A percentile compares a stretch with the other conserved stretches of the same genome.
phyloP scores from a whole-genome alignment of 2,329 filamentous ascomycete genomes.

The Incumbomyces lentus region DNA sequence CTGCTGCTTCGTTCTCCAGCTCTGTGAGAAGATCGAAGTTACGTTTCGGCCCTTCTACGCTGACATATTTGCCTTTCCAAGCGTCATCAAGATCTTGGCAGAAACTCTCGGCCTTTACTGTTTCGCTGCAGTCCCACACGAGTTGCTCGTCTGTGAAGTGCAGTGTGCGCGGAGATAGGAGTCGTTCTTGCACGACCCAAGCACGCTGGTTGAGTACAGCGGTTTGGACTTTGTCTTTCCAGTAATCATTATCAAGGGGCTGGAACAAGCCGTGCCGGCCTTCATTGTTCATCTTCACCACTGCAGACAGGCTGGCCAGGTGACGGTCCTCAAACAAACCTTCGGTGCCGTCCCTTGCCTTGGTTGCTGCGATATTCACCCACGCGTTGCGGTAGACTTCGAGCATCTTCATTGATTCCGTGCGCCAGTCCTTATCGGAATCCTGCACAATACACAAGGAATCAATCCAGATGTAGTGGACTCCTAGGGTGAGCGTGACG shows the following conservation, averaged over 20 bases:
- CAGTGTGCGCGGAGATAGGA: conserved; percentile 12
- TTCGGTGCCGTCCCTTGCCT: not conserved
- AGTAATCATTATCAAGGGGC: not conserved
- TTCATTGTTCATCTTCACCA: no score
- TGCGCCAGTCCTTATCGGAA: conserved; percentile 15
- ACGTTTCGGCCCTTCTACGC: no score
- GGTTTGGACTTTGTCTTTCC: not conserved
- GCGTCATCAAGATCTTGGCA: conserved; percentile 2
- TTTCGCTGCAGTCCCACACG: conserved; percentile 12
- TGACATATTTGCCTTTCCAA: no score
- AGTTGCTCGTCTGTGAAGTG: conserved; percentile 10
- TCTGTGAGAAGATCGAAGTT: not conserved
- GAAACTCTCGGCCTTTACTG: not conserved
- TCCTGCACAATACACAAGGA: conserved; percentile 23
- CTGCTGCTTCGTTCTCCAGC: not conserved
- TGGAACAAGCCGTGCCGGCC: no score
- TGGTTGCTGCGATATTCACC: not conserved
- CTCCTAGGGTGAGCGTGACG: conserved; percentile 10
- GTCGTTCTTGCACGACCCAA: conserved; percentile 12
- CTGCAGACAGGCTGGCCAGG: no score
- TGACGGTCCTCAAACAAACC: not conserved
- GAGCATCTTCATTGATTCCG: conserved; percentile 12
- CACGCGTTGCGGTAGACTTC: not conserved
- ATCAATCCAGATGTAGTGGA: conserved; percentile 23
- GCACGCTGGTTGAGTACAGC: conserved; percentile 8